A percentile compares a stretch with the other conserved stretches of the same genome.
Conservation (phyloP, 1,284 basidiomycete species). For the Boletus holoroseus region DNA sequence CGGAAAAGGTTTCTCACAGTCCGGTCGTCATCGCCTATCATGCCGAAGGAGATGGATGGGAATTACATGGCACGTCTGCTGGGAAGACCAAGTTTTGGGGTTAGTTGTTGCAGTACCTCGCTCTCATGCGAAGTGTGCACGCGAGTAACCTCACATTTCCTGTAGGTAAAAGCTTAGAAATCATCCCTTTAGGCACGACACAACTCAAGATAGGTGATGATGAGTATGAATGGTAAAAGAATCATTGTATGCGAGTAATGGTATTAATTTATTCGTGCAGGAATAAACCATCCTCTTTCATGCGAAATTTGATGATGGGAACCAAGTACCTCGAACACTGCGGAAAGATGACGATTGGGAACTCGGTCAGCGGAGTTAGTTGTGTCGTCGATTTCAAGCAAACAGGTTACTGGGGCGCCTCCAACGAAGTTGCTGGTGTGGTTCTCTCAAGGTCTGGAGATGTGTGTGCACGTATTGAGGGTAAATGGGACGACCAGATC, state of each 20-base stretch:
- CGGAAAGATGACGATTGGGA: slow-evolving; percentile 70
- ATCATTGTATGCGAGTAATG: neutral
- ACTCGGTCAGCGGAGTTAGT: slow-evolving; percentile 47
- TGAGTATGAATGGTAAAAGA: slow-evolving; percentile 59
- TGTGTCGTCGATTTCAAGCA: slow-evolving; percentile 82
- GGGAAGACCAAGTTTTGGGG: slow-evolving; percentile 90
- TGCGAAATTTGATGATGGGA: slow-evolving; percentile 85
- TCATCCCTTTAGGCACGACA: slow-evolving; percentile 70
- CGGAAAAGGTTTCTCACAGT: slow-evolving; percentile 86
- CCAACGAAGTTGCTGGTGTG: slow-evolving; percentile 66
- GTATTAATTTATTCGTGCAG: slow-evolving; percentile 35
- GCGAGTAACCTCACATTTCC: slow-evolving; percentile 13
- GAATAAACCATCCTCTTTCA: slow-evolving; percentile 82
- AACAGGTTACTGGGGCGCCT: slow-evolving; percentile 74
- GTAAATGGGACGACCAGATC: slow-evolving; percentile 80
- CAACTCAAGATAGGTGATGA: slow-evolving; percentile 61
- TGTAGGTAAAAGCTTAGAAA: slow-evolving; percentile 77
- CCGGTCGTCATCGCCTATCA: slow-evolving; percentile 82
- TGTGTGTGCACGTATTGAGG: slow-evolving; percentile 58
- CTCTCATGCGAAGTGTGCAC: slow-evolving; percentile 12
- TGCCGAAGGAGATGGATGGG: slow-evolving; percentile 74
- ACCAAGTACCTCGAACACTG: slow-evolving; percentile 85
- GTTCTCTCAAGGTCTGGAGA: slow-evolving; percentile 54
- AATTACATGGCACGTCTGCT: slow-evolving; percentile 62
- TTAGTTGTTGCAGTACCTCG: slow-evolving; percentile 34